Percentiles rank a stretch among this genome's conserved stretches.
Evolutionary conservation across 805 yeast species (phyloP).

Genomic region (Candida chilensis): DNA sequence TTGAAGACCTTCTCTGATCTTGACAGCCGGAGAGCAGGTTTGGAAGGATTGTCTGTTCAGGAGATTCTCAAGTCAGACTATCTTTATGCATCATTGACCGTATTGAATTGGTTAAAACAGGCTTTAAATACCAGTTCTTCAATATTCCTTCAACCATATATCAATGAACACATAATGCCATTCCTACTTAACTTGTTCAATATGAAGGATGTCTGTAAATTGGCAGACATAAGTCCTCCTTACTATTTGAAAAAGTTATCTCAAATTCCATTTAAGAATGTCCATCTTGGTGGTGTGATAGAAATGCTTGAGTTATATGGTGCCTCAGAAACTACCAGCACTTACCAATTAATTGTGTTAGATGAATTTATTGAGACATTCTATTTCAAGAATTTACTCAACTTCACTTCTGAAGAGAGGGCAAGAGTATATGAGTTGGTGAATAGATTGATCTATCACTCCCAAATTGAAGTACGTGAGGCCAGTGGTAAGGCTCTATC

Average conservation of each 20-base stretch:
- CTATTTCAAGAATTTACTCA: constrained; percentile 59
- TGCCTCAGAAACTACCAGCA: constrained; percentile 5
- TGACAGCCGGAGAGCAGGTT: constrained; percentile 3
- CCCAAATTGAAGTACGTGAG: constrained; percentile 67
- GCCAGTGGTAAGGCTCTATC: constrained; percentile 68
- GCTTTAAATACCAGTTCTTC: constrained; percentile 47
- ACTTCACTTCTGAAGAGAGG: constrained; percentile 39
- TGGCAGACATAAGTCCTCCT: constrained; percentile 52
- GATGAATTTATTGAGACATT: constrained; percentile 65
- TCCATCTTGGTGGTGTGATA: constrained; percentile 14
- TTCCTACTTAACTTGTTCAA: constrained; percentile 54
- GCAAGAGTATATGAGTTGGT: constrained; percentile 40
- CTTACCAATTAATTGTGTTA: constrained; percentile 53
- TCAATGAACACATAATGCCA: constrained; percentile 51
- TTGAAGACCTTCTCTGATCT: too few relatives aligned
- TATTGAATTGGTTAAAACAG: constrained; percentile 49
- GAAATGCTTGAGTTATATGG: constrained; percentile 30
- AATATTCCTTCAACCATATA: constrained; percentile 39
- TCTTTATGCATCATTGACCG: constrained; percentile 55
- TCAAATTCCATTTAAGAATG: constrained; percentile 19
- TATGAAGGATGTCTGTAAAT: constrained; percentile 74
- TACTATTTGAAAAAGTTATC: constrained; percentile 33
- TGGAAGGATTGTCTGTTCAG: constrained; percentile 35
- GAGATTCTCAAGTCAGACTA: constrained; percentile 51
- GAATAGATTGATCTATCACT: constrained; percentile 44